Conservation (phyloP, 2,329 filamentous ascomycete species). For the Aspergillus brasiliensis region DNA sequence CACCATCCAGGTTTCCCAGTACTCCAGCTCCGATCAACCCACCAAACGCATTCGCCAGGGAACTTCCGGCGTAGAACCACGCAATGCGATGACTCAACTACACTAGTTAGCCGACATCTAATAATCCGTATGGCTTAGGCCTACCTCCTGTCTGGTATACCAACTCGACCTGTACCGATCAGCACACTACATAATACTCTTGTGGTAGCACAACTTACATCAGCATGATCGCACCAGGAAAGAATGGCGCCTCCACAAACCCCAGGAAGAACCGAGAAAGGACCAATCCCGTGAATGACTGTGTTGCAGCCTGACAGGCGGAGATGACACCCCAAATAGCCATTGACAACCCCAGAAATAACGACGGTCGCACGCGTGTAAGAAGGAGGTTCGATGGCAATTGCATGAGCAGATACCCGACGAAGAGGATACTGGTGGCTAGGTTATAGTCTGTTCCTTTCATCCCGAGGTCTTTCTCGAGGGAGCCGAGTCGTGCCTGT, state of each 20-base stretch:
- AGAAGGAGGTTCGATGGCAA: conserved; percentile 63
- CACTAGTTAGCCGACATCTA: conserved; percentile 38
- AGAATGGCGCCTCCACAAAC: conserved; percentile 50
- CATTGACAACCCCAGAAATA: conserved; percentile 53
- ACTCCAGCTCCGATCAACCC: conserved; percentile 56
- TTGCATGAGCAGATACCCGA: conserved; percentile 64
- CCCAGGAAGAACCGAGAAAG: conserved; percentile 46
- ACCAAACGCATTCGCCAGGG: conserved; percentile 55
- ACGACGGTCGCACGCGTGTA: conserved; percentile 55
- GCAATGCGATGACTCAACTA: conserved; percentile 51
- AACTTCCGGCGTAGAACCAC: conserved; percentile 51
- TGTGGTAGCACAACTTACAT: conserved; percentile 35
- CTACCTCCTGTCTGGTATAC: conserved; percentile 62
- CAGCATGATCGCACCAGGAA: conserved; percentile 65
- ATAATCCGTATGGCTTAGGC: conserved; percentile 20
- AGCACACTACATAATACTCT: background rate
- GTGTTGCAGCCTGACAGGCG: conserved; percentile 36
- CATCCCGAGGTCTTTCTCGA: conserved; percentile 58
- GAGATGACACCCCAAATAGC: conserved; percentile 39
- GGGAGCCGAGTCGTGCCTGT: conserved; percentile 56
- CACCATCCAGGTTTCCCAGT: conserved; percentile 39
- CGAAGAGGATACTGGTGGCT: conserved; percentile 58
- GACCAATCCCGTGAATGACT: conserved; percentile 46
- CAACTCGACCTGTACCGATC: conserved; percentile 57
- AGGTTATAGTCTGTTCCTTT: conserved; percentile 60